Conservation (phyloP, 208 protist species). For the Tritrichomonas musculus region DNA sequence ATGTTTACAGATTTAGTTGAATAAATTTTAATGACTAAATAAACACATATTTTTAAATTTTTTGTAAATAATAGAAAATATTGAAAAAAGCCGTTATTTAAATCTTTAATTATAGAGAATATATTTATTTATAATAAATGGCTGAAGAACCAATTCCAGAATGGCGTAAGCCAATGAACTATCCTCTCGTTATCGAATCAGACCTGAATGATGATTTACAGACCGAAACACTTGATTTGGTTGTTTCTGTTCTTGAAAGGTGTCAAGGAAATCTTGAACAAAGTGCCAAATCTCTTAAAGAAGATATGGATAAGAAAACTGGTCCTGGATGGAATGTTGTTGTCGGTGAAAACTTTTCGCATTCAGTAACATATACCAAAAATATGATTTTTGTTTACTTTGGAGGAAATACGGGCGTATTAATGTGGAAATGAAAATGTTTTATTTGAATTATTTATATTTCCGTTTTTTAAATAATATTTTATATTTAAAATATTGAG, state of each 20-base stretch:
- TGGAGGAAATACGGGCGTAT: not conserved
- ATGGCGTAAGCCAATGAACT: not conserved
- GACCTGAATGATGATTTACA: not conserved
- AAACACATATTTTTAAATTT: too few species aligned
- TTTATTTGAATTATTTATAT: too few species aligned
- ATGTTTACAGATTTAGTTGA: too few species aligned
- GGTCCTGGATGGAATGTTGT: slow-evolving; percentile 26
- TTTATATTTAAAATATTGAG: not conserved
- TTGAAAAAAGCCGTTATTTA: too few species aligned
- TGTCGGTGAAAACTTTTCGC: slow-evolving; percentile 1
- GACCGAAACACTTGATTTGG: not conserved
- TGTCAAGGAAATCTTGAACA: not conserved
- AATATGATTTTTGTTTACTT: slow-evolving; percentile 28
- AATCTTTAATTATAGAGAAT: too few species aligned
- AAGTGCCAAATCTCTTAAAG: not conserved
- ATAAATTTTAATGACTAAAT: too few species aligned
- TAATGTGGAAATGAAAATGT: slow-evolving; percentile 28
- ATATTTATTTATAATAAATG: slow-evolving; percentile 28
- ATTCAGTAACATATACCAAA: slow-evolving; percentile 14
- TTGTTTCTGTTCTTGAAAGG: not conserved
- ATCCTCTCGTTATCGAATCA: not conserved
- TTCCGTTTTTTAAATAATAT: too few species aligned
- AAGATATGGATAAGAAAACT: slow-evolving; percentile 33
- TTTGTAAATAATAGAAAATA: too few species aligned
- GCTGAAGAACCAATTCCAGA: slow-evolving; percentile 17